Percentiles rank a stretch among this genome's conserved stretches.
These are phyloP conservation scores for Discostella stelligeroides DNA, from an alignment of 108 stramenopile species.

Conservation along the genomic window DNA sequence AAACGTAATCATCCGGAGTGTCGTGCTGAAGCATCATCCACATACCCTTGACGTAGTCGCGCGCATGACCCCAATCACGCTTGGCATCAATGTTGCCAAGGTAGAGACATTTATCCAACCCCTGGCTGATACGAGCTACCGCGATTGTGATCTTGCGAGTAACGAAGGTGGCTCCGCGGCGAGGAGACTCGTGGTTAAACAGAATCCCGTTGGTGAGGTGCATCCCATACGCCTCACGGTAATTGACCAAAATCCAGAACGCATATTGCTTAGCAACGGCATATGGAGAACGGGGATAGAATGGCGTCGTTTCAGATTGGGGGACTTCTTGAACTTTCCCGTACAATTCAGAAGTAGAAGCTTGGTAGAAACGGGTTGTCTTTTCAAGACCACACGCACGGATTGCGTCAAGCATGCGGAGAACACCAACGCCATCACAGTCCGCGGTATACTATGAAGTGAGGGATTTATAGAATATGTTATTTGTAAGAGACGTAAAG, in stretches of 20 bases:
- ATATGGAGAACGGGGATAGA: conserved; percentile 99
- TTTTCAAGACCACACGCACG: conserved; percentile 91
- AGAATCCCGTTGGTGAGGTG: conserved; percentile 96
- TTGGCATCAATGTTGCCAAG: conserved; percentile 98
- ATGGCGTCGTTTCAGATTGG: conserved; percentile 98
- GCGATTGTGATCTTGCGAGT: conserved; percentile 97
- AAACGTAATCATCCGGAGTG: conserved; percentile 95
- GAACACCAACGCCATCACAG: conserved; percentile 96
- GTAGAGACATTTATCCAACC: conserved; percentile 88
- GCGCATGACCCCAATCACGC: conserved; percentile 99
- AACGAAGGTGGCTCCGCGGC: conserved; percentile 98
- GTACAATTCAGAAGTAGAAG: conserved; percentile 97
- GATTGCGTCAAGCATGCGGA: conserved; percentile 98
- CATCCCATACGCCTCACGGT: conserved; percentile 99
- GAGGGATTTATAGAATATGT: neutral
- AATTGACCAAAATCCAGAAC: conserved; percentile 98
- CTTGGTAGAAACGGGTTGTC: conserved; percentile 92
- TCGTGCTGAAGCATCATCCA: conserved; percentile 99
- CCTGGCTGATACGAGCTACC: conserved; percentile 88
- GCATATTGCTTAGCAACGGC: conserved; percentile 99
- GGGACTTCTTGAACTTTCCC: conserved; percentile 99
- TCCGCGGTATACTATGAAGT: conserved; percentile 92
- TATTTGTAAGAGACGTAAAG: neutral
- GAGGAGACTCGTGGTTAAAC: conserved; percentile 99
- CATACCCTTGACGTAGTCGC: conserved; percentile 99